phyloP scores from a whole-genome alignment of 2,329 filamentous ascomycete genomes.

The Aspergillaceae sp. region DNA sequence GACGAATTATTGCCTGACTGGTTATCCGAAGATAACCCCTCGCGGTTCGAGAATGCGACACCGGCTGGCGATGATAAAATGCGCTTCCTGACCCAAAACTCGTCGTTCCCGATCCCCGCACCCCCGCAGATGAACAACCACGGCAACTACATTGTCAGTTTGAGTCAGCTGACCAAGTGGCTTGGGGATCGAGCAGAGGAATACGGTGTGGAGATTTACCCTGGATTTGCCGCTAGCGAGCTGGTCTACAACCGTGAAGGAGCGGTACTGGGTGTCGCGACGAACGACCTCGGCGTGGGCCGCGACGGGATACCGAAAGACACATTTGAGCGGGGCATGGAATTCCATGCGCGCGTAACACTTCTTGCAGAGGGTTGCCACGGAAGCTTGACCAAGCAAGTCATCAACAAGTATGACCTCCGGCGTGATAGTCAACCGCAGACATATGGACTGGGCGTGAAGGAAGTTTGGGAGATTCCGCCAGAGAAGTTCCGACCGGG shows the following conservation, averaged over 20 bases:
- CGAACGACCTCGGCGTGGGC: constrained; percentile 82
- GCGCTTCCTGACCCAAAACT: constrained; percentile 82
- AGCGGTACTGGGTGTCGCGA: constrained; percentile 86
- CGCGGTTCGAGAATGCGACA: constrained; percentile 78
- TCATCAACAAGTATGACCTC: constrained; percentile 88
- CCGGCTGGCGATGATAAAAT: constrained; percentile 77
- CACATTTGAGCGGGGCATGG: constrained; percentile 92
- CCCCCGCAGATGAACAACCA: constrained; percentile 98
- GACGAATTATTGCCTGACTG: constrained; percentile 90
- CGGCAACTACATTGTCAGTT: constrained; percentile 92
- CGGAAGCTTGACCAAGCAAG: constrained; percentile 87
- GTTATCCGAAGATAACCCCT: constrained; percentile 79
- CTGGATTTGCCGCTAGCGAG: constrained; percentile 90
- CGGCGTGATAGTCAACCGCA: constrained; percentile 83
- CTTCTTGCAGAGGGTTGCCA: constrained; percentile 93
- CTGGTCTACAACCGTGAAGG: constrained; percentile 80
- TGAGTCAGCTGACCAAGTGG: constrained; percentile 95
- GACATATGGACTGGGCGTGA: constrained; percentile 88
- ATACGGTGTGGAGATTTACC: constrained; percentile 88
- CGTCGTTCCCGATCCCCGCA: constrained; percentile 69
- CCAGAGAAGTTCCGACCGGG: constrained; percentile 88
- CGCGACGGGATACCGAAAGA: constrained; percentile 79
- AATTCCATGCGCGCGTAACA: constrained; percentile 88
- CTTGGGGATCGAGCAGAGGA: constrained; percentile 94
- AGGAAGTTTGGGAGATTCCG: constrained; percentile 95